Evolutionary conservation across 1,139 yeast species (phyloP), one percentile per base, ranked within the genome.

Genomic region (Suhomyces anneliseae): DNA sequence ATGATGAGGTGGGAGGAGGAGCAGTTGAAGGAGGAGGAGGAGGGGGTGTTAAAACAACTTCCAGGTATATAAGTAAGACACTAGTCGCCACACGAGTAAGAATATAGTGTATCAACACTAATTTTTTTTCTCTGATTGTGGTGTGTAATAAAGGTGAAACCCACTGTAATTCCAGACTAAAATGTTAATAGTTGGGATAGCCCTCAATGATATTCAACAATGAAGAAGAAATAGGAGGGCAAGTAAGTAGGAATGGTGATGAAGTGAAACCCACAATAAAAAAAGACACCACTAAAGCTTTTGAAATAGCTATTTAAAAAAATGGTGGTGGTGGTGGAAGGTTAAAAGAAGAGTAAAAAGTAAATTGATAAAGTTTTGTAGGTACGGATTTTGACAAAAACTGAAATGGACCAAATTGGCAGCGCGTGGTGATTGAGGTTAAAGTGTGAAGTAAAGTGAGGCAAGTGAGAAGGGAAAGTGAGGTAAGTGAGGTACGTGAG

Each of bases 351-450:
- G 32, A 29, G n/a, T 29, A 29, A 29, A 29, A 7, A 11, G n/a
- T 19, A 19, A 19, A 9, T 29, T 29, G 32, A 11, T 29, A 29
- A 29, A 29, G 32, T 29, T 29, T 29, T 29, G 24, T 19, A 9
- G 32, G 32, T 9, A 11, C 32, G 11, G n/a, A 11, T 9, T 29
- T 29, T 9, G n/a, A 9, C 32, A 29, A 29, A 29, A 29, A 29
- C 7, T 29, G 32, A 29, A 29, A 37, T 36, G 43, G 32, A 38
- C 34, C 33, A 8, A 34, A 39, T 44, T 34, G 33, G 42, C 27
- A 33, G 46, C 46, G 46, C 46, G 46, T 39, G 46, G 46, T 39
- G 36, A 19, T 27, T 29, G 42, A 36, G 37, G 19, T 14, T 14
- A 14, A 14, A 14, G 15, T 14, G 15, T 14, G 15, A 14, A 14